These are phyloP conservation scores for Lithohypha guttulata DNA, from an alignment of 2,329 filamentous ascomycete genomes.

Conservation along the genomic window DNA sequence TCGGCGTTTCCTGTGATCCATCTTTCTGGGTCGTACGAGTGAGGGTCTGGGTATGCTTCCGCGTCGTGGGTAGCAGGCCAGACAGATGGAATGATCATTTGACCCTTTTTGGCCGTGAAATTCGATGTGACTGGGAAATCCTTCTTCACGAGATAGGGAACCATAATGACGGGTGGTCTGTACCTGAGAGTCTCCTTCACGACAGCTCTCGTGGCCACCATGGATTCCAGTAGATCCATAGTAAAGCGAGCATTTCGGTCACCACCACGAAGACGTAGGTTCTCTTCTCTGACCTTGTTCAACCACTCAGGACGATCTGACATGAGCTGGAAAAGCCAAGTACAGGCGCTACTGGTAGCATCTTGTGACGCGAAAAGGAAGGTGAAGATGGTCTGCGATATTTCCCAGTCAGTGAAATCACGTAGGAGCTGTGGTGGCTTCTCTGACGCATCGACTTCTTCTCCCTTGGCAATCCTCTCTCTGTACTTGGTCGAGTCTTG, in stretches of 20 bases:
- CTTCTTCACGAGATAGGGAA: slow-evolving; percentile 91
- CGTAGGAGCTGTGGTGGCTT: slow-evolving; percentile 78
- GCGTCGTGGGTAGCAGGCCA: slow-evolving; percentile 87
- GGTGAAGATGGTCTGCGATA: slow-evolving; percentile 85
- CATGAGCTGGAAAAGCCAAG: slow-evolving; percentile 90
- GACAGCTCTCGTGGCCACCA: slow-evolving; percentile 83
- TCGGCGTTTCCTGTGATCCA: slow-evolving; percentile 88
- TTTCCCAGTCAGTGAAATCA: slow-evolving; percentile 82
- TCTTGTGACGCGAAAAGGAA: slow-evolving; percentile 97
- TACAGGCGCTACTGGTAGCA: slow-evolving; percentile 83
- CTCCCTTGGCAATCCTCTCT: slow-evolving; percentile 63
- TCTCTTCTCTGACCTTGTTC: slow-evolving; percentile 84
- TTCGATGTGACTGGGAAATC: slow-evolving; percentile 76
- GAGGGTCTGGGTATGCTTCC: slow-evolving; percentile 82
- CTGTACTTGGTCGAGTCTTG: slow-evolving; percentile 73
- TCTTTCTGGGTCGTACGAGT: slow-evolving; percentile 78
- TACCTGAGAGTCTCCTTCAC: slow-evolving; percentile 87
- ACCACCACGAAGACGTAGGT: slow-evolving; percentile 63
- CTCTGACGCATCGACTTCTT: slow-evolving; percentile 55
- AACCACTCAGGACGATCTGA: slow-evolving; percentile 89
- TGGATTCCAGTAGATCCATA: slow-evolving; percentile 78
- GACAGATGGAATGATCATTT: slow-evolving; percentile 88
- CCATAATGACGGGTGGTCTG: slow-evolving; percentile 93
- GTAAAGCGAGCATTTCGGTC: slow-evolving; percentile 59
- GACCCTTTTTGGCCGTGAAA: slow-evolving; percentile 89